A percentile compares a stretch with the other conserved stretches of the same genome.
Conservation (phyloP, 78 protist species). For the Dictyostelium firmibasis region DNA sequence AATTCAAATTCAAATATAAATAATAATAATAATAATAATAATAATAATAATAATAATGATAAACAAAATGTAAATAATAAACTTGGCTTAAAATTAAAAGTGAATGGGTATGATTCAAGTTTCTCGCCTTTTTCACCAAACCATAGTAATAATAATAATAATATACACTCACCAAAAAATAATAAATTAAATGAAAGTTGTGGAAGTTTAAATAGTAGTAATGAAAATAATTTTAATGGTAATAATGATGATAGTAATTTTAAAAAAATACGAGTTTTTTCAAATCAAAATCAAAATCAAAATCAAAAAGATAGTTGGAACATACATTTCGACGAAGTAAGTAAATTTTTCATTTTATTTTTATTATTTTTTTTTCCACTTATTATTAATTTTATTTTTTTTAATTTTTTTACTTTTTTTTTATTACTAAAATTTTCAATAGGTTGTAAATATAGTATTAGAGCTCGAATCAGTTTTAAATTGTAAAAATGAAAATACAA, state of each 20-base stretch:
- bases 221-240: not conserved
- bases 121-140: not conserved
- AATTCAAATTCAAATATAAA: too few relatives aligned
- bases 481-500: conserved; percentile 7
- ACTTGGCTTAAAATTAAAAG: not conserved
- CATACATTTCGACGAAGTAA: not conserved
- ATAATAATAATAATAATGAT: not conserved
- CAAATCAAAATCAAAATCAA: not conserved
- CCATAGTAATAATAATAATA: not conserved
- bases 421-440: not conserved
- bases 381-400: not conserved
- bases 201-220: not conserved
- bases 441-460: conserved; percentile 25
- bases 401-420: not conserved
- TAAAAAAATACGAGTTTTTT: not conserved
- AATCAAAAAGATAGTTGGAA: not conserved
- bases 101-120: not conserved
- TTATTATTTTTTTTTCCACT: not conserved
- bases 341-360: not conserved
- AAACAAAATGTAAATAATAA: not conserved
- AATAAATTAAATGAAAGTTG: not conserved
- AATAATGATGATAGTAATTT: not conserved
- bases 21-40: not conserved
- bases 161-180: not conserved
- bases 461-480: not conserved